Evolutionary conservation across 495 filamentous ascomycete genomes (phyloP).

Genomic region (Apiosordaria backusii): DNA sequence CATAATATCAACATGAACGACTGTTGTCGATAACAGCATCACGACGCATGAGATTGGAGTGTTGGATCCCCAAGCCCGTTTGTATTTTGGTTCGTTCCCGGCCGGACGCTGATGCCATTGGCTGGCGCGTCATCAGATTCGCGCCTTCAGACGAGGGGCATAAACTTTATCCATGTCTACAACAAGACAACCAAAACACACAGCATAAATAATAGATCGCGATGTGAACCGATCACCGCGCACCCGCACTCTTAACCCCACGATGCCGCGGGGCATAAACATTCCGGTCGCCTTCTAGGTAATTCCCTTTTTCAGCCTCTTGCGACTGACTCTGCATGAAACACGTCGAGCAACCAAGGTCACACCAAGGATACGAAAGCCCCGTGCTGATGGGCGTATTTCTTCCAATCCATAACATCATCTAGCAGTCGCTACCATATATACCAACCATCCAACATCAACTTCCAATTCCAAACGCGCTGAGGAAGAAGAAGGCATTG

Average conservation of each 20-base stretch:
- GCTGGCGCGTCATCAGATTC: not conserved
- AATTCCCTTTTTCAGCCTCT: not conserved
- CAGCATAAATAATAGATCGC: not conserved
- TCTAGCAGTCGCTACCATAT: not conserved
- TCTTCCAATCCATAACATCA: conserved; percentile 6
- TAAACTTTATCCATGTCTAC: not conserved
- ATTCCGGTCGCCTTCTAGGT: conserved; percentile 1
- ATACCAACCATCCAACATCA: not conserved
- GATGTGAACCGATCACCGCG: not conserved
- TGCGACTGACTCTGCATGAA: conserved; percentile 21
- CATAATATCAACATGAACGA: not conserved
- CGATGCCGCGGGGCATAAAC: conserved; percentile 3
- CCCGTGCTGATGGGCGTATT: not conserved
- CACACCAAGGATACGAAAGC: conserved; percentile 6
- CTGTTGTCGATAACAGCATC: too few species aligned
- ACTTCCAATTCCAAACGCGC: not conserved
- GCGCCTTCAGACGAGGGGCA: not conserved
- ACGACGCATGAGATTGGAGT: not conserved
- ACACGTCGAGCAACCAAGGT: conserved; percentile 23
- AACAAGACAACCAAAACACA: too few species aligned
- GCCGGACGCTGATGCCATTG: not conserved
- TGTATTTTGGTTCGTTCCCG: not conserved
- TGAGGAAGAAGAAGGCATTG: conserved; percentile 27
- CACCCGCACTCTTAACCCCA: not conserved
- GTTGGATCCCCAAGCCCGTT: not conserved